phyloP scores from a whole-genome alignment of 768 basidiomycete species.

The Pisolithus albus region DNA sequence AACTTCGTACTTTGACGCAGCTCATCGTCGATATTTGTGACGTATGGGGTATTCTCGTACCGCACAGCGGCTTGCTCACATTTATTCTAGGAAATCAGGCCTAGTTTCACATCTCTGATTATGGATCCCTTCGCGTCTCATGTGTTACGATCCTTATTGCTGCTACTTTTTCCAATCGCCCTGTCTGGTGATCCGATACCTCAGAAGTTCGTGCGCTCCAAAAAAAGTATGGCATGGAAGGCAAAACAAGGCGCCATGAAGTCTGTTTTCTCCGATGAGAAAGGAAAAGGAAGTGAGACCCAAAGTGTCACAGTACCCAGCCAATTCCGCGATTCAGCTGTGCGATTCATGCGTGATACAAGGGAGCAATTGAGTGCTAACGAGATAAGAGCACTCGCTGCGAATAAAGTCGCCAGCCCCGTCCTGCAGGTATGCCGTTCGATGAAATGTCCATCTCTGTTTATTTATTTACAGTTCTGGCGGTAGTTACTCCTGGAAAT shows the following conservation, averaged over 20 bases:
- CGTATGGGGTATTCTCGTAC: constrained; percentile 31
- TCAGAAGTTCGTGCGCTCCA: constrained; percentile 58
- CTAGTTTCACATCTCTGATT: constrained; percentile 55
- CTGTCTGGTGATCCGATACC: constrained; percentile 33
- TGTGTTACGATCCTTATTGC: constrained; percentile 72
- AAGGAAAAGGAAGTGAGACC: constrained; percentile 30
- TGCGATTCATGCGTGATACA: constrained; percentile 44
- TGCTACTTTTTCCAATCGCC: constrained; percentile 63
- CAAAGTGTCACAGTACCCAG: constrained; percentile 29
- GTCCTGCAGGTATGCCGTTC: constrained; percentile 52
- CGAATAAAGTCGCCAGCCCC: constrained; percentile 71
- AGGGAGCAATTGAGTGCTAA: constrained; percentile 53
- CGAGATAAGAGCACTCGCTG: constrained; percentile 71
- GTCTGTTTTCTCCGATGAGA: constrained; percentile 57
- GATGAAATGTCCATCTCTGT: constrained; percentile 2
- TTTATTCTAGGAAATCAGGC: constrained; percentile 57
- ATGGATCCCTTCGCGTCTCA: constrained; percentile 90
- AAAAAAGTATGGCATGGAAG: constrained; percentile 79
- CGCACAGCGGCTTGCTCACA: constrained; percentile 11
- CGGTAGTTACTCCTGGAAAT: constrained; percentile 74
- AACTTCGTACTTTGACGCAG: constrained; percentile 58
- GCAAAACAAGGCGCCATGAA: constrained; percentile 74
- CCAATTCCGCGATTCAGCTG: constrained; percentile 42
- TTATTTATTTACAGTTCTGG: constrained; percentile 5
- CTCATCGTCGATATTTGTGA: constrained; percentile 59